Base-by-base conservation (phyloP, 257 asterid genomes). In the Solanum chiquidenum region DNA sequence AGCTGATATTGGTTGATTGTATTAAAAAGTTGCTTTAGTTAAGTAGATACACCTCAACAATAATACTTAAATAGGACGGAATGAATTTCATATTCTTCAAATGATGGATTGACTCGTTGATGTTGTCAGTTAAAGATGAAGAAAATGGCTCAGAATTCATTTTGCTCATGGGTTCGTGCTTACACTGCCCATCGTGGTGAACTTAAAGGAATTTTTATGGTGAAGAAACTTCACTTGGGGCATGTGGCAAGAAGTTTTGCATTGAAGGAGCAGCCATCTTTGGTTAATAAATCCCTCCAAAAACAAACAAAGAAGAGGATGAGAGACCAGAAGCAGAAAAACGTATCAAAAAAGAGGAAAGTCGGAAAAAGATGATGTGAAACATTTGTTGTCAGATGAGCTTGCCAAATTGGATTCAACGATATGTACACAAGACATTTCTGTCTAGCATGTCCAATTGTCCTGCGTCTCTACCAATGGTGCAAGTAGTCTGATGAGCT, bases 181-280 rank as follows among this genome's bases (percentile, higher is more conserved):
- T 95, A 97, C 74, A 93, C 98, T 46, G 98, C 98, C 86, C 99
- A 97, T 88, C 97, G 96, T 11, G 98, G 98, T n/a, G 99, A 93
- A 88, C 94, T 97, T 90, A 97, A 97, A 90, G 92, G 91, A 89
- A 93, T 97, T 38, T 97, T 97, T 68, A 92, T 88, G 91, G 96
- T 95, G 90, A 92, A 95, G 94, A 97, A 95, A 87, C 98, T 97
- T 90, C 99, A 96, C 88, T 71, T 96, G 90, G 99, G 99, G 21
- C 98, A 96, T 72, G 98, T 95, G 64, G 94, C 98, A 34, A 96
- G 90, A 91, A 95, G 98, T 87, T 95, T 95, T 86, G 99, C 96
- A 20, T 88, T 96, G 92, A 96, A 94, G 87, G 98, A 97, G 5
- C 98, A 97, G 72, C 99, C 99, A 34, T 93, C 99, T 13, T 74